Evolutionary conservation across 352 stramenopile genomes (phyloP).

Genomic region (Globisporangium okanoganense): DNA sequence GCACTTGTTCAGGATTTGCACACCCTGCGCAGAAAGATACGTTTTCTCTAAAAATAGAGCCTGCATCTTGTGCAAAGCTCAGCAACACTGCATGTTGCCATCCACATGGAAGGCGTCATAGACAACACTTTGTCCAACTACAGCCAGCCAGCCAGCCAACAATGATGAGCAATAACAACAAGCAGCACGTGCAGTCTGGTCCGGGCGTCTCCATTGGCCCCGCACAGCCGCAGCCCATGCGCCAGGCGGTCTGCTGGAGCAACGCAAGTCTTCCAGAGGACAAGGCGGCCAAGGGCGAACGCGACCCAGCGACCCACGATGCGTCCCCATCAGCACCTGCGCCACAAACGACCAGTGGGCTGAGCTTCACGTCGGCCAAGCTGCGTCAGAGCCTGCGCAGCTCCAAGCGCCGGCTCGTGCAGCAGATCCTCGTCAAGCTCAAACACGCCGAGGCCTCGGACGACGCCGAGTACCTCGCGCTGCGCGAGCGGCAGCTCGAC

Average conservation of each 20-base stretch:
- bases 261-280: conserved; percentile 8
- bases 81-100: background rate
- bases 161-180: background rate
- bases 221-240: conserved; percentile 1
- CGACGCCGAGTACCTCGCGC: conserved; percentile 33
- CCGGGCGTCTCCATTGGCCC: conserved; percentile 3
- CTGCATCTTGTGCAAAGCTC: background rate
- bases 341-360: background rate
- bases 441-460: conserved; percentile 33
- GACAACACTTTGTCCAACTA: background rate
- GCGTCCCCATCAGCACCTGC: background rate
- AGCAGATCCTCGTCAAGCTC: conserved; percentile 42
- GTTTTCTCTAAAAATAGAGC: background rate
- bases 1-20: background rate
- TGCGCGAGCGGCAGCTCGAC: conserved; percentile 29
- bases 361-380: background rate
- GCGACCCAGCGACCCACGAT: background rate
- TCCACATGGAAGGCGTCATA: background rate
- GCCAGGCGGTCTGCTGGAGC: conserved; percentile 12
- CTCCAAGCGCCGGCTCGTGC: conserved; percentile 39
- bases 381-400: conserved; percentile 34
- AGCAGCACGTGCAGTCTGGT: background rate
- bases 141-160: background rate
- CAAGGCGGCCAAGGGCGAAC: background rate
- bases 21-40: background rate